Base-by-base conservation (phyloP, 179 eudicot species). In the Gypsophila paniculata region DNA sequence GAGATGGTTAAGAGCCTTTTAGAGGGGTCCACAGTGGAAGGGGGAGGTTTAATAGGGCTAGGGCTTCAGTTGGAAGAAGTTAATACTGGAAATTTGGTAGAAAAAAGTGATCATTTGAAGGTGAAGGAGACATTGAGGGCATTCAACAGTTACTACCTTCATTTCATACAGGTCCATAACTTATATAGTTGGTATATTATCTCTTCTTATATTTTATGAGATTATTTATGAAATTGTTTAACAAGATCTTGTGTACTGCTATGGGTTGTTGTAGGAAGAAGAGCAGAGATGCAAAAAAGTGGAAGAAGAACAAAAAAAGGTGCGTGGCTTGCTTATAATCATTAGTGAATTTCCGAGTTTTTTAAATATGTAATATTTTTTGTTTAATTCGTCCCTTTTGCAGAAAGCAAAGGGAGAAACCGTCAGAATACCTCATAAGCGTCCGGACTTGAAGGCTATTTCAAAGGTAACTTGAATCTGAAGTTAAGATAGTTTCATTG, bases 401-500 rank as follows among this genome's bases (percentile, higher is more conserved):
- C 76, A 84, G 90, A 78, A 82, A 22, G 70, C 71, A 42, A 63
- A 49, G 42, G 77, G 57, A 23, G n/a, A 18, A 82, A 6, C 10
- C 5, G 2, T 46, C 69, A 65, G 76, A 70, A 61, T 67, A 55
- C 77, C 82, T 73, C 84, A 89, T 52, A 87, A 84, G 72, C 88
- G 98, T 21, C 98, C 97, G 60, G 98, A 93, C 72, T 77, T 93
- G 68, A 93, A 93, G 81, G 96, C 98, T 49, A 49, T 88, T 53
- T 32, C 85, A 4, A 84, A 83, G 93, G 98, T 80, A 86, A 75
- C 32, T 49, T 21, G 48, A 23, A 54, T 38, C 32, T 39, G 14
- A 7, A 26, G 26, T 12, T 21, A 52, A 26, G 18, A 1, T n/a
- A 12, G 4, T 14, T 5, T 46, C 34, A 21, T 22, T 14, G 1